Base-by-base conservation (phyloP, 2,329 filamentous ascomycete genomes). In the Neofusicoccum umdonicola region DNA sequence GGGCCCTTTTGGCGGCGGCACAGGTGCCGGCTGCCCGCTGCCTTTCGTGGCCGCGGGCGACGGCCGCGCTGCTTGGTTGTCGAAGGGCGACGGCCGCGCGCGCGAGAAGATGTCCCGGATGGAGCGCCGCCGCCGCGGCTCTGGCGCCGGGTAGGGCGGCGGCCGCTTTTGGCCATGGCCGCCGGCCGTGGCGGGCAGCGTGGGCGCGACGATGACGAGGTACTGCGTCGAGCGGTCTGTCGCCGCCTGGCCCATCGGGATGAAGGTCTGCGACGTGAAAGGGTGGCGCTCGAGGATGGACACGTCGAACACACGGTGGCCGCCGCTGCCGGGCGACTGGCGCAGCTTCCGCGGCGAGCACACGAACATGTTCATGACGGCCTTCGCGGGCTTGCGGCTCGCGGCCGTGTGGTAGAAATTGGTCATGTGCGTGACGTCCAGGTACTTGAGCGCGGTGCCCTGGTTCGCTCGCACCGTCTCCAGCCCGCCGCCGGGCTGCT, bases 221-320 rank as follows among this genome's bases (percentile, higher is more conserved):
- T 94, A 97, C 22, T 82, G 79, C 11, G 82, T 81, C 62, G 76
- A 71, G 62, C 69, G 69, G 62, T 83, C 78, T n/a, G 79, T 78
- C 11, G 78, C 70, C 1, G 78, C 81, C 34, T 88, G 71, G 41
- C 86, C 85, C 58, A 97, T 81, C 0, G 95, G 95, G 48, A 91
- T 85, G 77, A 99, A 98, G 0, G 93, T 97, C 80, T 99, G 95
- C 1, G 91, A 91, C 1, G 95, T 98, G 78, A 88, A 98, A 0
- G 95, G 94, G 77, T 99, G 95, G 44, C 95, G 85, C 77, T 99
- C 95, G 35, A 98, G 85, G 65, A 97, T 86, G 19, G 79, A 78
- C 62, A 97, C 84, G 51, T 85, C 81, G 74, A 97, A 91, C 3
- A 84, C 37, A 69, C 69, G 12, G 69, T 67, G n/a, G 12, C 15